Base-by-base conservation (phyloP, 2,329 filamentous ascomycete genomes). In the Lojkania enalia region DNA sequence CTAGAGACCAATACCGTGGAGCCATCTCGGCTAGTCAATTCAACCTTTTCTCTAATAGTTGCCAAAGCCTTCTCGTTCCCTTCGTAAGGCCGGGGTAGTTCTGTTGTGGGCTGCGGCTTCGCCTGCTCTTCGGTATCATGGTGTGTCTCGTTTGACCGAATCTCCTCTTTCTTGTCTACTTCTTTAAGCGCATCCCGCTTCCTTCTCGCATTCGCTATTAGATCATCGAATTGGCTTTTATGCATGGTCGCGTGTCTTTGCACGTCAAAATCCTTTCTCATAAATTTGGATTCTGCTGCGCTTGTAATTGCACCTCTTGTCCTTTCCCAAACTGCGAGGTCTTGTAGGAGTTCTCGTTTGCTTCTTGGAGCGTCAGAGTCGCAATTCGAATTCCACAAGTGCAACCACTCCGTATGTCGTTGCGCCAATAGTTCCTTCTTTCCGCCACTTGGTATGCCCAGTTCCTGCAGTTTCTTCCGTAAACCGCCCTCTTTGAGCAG, bases 301-400 rank as follows among this genome's bases (percentile, higher is more conserved):
- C 68, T 70, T 3, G 71, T 71, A 13, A 65, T 75, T 1, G 82
- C 80, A 6, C 89, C 88, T 52, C 95, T 84, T 0, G 87, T 92
- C 33, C 84, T 80, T 69, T 99, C 94, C 92, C 94, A 97, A 1
- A 81, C 71, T 16, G 92, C 87, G 11, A 99, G 69, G 48, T 97
- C 92, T 12, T 81, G 82, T 13, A 95, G 70, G 3, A 99, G 70
- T 45, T 94, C 85, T 5, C 72, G 63, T 52, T 88, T 89, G 9
- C 77, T 76, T 63, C 86, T 87, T 4, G 60, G 50, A 0, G 90
- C 90, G 1, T 76, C 75, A 25, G 80, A 81, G 69, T 99, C 94
- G 71, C 90, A 96, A 65, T 99, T 99, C 9, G 95, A 88, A 67
- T 99, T 99, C 87, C 90, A 96, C 14, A 99, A 73, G 27, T 94